Evolutionary conservation across 176 grass and related monocot species (phyloP).

Genomic region (Saccharum spontaneum): DNA sequence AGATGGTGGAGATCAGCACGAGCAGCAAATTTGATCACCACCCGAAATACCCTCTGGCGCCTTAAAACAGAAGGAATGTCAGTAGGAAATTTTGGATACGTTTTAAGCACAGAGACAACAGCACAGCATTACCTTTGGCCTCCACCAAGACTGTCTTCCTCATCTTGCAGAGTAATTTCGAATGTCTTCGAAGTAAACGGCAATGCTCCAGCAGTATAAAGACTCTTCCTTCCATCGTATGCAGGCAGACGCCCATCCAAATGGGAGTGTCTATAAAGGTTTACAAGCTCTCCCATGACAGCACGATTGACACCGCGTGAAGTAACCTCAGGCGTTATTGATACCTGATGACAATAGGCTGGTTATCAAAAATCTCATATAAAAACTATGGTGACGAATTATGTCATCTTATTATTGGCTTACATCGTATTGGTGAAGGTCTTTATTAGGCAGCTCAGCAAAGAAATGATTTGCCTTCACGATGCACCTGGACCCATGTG

Average conservation of each 20-base stretch:
- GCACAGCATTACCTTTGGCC: conserved; percentile 41
- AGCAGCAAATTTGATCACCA: conserved; percentile 92
- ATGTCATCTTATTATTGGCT: conserved; percentile 16
- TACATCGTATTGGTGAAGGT: conserved; percentile 94
- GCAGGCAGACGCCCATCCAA: conserved; percentile 76
- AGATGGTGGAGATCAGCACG: conserved; percentile 90
- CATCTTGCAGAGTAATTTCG: conserved; percentile 76
- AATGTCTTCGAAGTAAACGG: conserved; percentile 72
- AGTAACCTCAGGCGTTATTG: conserved; percentile 79
- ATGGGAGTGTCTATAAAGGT: conserved; percentile 52
- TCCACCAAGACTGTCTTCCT: conserved; percentile 55
- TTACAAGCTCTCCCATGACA: conserved; percentile 69
- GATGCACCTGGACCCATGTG: conserved; percentile 67
- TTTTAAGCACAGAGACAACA: conserved; percentile 11
- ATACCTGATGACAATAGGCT: conserved; percentile 53
- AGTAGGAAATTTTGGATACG: background rate
- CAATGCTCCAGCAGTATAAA: conserved; percentile 86
- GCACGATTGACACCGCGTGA: conserved; percentile 89
- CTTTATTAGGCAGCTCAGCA: conserved; percentile 87
- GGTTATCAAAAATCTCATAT: conserved; percentile 14
- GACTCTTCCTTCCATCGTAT: conserved; percentile 90
- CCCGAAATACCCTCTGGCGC: conserved; percentile 69
- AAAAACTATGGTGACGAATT: background rate
- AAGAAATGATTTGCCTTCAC: conserved; percentile 99
- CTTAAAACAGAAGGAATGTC: conserved; percentile 49